phyloP scores from a whole-genome alignment of 306 rosid genomes.

The Lathyrus aphaca region DNA sequence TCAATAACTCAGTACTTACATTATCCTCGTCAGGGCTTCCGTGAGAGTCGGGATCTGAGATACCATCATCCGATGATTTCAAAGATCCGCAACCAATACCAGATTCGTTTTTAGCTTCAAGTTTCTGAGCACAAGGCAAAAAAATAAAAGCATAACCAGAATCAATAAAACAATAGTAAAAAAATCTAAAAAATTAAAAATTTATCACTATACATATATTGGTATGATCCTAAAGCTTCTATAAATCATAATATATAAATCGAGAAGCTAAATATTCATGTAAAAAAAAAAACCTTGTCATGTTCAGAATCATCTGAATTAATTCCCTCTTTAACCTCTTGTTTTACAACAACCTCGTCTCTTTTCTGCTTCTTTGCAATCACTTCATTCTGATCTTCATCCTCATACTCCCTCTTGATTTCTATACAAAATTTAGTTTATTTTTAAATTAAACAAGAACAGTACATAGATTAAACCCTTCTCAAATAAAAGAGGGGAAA shows the following conservation, averaged over 20 bases:
- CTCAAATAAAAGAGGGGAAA: background rate
- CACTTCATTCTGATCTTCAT: conserved; percentile 45
- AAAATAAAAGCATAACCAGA: background rate
- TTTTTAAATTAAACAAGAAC: background rate
- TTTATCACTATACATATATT: background rate
- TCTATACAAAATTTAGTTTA: conserved; percentile 38
- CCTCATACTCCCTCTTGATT: conserved; percentile 67
- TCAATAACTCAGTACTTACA: conserved; percentile 32
- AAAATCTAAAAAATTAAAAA: background rate
- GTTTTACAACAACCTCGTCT: conserved; percentile 46
- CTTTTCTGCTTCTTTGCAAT: conserved; percentile 68
- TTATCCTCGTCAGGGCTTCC: conserved; percentile 40
- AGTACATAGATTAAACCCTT: background rate
- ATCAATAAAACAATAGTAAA: background rate
- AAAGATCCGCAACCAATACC: background rate
- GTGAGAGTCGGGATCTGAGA: conserved; percentile 13
- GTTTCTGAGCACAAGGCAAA: conserved; percentile 25
- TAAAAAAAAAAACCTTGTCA: conserved; percentile 42
- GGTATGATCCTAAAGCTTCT: background rate
- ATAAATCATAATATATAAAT: background rate
- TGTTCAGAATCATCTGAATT: conserved; percentile 58
- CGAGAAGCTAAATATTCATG: conserved; percentile 13
- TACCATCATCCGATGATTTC: conserved; percentile 16
- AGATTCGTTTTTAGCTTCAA: conserved; percentile 6
- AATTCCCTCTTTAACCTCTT: conserved; percentile 50